Base-by-base conservation (phyloP, 2,329 filamentous ascomycete genomes). In the Didymella sp. region DNA sequence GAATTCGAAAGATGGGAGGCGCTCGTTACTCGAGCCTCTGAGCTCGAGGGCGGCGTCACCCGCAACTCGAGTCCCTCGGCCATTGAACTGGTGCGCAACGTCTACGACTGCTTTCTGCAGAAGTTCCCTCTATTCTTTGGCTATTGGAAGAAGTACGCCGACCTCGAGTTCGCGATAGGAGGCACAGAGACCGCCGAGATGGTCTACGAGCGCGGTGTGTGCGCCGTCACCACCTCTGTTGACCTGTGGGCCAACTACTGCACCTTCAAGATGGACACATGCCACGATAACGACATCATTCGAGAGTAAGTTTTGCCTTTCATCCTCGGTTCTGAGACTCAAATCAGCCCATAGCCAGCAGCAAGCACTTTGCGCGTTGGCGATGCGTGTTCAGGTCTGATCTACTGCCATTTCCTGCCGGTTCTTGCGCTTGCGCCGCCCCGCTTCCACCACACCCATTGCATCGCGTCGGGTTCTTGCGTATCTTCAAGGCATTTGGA, bases 121-220 rank as follows among this genome's bases (percentile, higher is more conserved):
- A 97, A 96, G 73, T 99, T 97, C 64, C 95, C 95, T 2, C 84
- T 98, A 11, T 86, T 98, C 35, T 99, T 98, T 71, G 95, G 94
- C 49, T 99, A 98, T 81, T 99, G 95, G 95, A 98, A 98, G 82
- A 98, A 97, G 76, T 99, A 98, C 83, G 95, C 95, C 72, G 94
- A 98, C 71, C 84, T 96, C 62, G 95, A 99, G 73, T 99, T 99
- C 79, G 92, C 92, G 47, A 96, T 99, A 64, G 92, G 92, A 4
- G 95, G 95, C 17, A 96, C 95, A 5, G 95, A 99, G 81, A 94
- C 94, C 40, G 95, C 95, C 51, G 95, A 98, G 77, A 96, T 97
- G 90, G 92, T 97, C 46, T 99, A 97, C 71, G 95, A 99, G 80
- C 87, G 95, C 76, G 95, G 95, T 66, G 90, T 96, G 70, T 92